Conservation (phyloP, 2,329 filamentous ascomycete species). For the Fusarium nurragi region DNA sequence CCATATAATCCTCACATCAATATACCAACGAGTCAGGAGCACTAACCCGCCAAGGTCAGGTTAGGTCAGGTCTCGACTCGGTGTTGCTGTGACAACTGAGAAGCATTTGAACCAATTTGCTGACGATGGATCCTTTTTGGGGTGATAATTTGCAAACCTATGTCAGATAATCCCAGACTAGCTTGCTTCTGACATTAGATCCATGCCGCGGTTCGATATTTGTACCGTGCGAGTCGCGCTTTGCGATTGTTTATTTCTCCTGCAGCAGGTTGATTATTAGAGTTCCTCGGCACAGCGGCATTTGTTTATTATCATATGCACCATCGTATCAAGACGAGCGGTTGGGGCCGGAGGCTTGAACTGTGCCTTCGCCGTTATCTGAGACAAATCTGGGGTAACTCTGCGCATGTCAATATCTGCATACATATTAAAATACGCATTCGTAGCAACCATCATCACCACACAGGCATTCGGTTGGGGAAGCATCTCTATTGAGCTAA, state of each 20-base stretch:
- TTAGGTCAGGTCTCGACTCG: slow-evolving; percentile 22
- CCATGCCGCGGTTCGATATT: slow-evolving; percentile 14
- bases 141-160: slow-evolving; percentile 21
- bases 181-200: slow-evolving; percentile 13
- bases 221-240: slow-evolving; percentile 10
- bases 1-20: slow-evolving; percentile 17
- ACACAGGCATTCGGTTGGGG: slow-evolving; percentile 3
- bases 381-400: slow-evolving; percentile 31
- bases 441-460: slow-evolving; percentile 1
- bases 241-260: neutral
- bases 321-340: neutral
- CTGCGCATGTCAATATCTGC: slow-evolving; percentile 9
- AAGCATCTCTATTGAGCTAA: slow-evolving; percentile 1
- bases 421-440: neutral
- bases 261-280: neutral
- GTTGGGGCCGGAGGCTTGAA: neutral
- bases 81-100: slow-evolving; percentile 43
- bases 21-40: slow-evolving; percentile 5
- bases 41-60: slow-evolving; percentile 30
- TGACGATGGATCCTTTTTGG: slow-evolving; percentile 23
- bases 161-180: slow-evolving; percentile 13
- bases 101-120: slow-evolving; percentile 12
- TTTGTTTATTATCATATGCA: slow-evolving; percentile 7
- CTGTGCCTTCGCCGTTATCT: slow-evolving; percentile 14
- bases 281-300: slow-evolving; percentile 29